These are phyloP conservation scores for Podospora anserina DNA, from an alignment of 495 filamentous ascomycete species.

Conservation along the genomic window DNA sequence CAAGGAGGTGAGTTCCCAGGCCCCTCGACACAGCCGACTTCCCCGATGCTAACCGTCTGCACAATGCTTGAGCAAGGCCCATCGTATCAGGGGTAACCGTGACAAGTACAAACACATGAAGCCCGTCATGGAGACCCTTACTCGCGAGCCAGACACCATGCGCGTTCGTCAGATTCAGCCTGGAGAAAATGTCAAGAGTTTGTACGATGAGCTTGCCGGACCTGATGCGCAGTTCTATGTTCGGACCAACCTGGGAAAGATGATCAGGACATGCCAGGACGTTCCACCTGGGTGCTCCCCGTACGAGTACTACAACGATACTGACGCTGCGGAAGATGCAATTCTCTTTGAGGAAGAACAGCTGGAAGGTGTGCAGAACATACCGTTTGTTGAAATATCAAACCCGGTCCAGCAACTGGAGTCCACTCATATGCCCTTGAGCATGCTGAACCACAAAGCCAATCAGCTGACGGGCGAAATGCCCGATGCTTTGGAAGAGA, in stretches of 20 bases:
- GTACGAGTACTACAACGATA: slow-evolving; percentile 42
- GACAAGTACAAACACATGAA: slow-evolving; percentile 37
- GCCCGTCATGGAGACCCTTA: slow-evolving; percentile 40
- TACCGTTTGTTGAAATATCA: slow-evolving; percentile 37
- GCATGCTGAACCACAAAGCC: slow-evolving; percentile 12
- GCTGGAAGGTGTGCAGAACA: slow-evolving; percentile 24
- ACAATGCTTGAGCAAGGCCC: slow-evolving; percentile 30
- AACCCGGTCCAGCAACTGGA: slow-evolving; percentile 40
- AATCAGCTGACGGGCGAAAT: neutral
- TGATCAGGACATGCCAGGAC: slow-evolving; percentile 19
- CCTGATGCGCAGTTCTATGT: slow-evolving; percentile 26
- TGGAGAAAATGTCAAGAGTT: slow-evolving; percentile 36
- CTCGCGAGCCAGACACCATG: slow-evolving; percentile 35
- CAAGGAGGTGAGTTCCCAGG: neutral
- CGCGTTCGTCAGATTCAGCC: slow-evolving; percentile 41
- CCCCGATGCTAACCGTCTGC: no score
- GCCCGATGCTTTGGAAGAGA: neutral
- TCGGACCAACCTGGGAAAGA: slow-evolving; percentile 18
- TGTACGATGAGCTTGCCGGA: slow-evolving; percentile 40
- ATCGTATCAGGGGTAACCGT: slow-evolving; percentile 27
- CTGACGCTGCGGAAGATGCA: slow-evolving; percentile 45
- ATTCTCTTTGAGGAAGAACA: slow-evolving; percentile 46
- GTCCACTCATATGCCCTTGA: slow-evolving; percentile 26
- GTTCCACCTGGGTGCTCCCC: slow-evolving; percentile 12
- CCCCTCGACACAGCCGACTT: no score